Conservation (phyloP, 176 grass and related monocot genomes). For the Phyllostachys edulis region DNA sequence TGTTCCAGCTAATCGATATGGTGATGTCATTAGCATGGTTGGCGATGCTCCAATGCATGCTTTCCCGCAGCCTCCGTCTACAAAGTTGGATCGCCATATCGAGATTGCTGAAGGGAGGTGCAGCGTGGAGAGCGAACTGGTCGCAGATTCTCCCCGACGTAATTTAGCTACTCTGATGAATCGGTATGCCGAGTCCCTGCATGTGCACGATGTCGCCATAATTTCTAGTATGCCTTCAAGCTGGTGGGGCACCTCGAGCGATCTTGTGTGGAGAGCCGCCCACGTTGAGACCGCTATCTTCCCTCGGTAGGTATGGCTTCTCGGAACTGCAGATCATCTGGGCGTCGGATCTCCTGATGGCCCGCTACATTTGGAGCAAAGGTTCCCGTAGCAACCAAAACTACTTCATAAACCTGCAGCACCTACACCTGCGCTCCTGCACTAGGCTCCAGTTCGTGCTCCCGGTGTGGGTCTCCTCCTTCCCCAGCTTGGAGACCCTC, state of each 20-base stretch:
- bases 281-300: background rate
- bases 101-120: background rate
- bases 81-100: background rate
- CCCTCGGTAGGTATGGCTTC: fast-evolving
- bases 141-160: too few species aligned
- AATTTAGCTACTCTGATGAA: fast-evolving
- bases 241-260: fast-evolving
- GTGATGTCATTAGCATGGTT: background rate
- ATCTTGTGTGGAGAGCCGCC: constrained; percentile 8
- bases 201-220: background rate
- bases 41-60: background rate
- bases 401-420: too few species aligned
- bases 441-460: too few species aligned
- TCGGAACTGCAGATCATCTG: fast-evolving
- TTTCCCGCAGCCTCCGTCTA: background rate
- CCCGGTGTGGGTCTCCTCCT: background rate
- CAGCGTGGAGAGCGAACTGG: background rate
- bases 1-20: too few species aligned
- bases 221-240: fast-evolving
- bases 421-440: too few species aligned
- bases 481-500: too few species aligned
- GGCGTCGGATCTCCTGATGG: background rate
- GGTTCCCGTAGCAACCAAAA: too few species aligned
- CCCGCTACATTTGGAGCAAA: too few species aligned
- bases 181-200: fast-evolving